Evolutionary conservation across 352 stramenopile genomes (phyloP).

Genomic region (Phytophthora pisi): DNA sequence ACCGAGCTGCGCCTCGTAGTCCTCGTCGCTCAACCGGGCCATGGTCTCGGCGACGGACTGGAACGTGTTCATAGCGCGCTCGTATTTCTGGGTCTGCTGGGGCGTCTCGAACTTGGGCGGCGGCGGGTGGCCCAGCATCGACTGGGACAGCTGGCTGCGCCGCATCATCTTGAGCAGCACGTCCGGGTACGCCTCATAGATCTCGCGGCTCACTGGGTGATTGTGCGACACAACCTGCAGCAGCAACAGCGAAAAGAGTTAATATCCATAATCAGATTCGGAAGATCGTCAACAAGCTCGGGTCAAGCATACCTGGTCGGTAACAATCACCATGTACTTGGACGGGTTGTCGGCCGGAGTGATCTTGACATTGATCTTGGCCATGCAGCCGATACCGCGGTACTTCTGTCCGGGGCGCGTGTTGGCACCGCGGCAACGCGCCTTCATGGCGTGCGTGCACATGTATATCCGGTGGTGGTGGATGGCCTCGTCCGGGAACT

Average conservation of each 20-base stretch:
- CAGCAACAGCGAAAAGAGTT: conserved; percentile 1
- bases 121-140: conserved; percentile 67
- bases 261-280: no score
- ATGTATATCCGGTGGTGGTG: conserved; percentile 91
- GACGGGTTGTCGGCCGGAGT: conserved; percentile 77
- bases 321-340: conserved; percentile 91
- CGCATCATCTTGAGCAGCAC: conserved; percentile 87
- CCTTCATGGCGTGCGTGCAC: conserved; percentile 90
- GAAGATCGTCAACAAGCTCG: not conserved
- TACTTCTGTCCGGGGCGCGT: conserved; percentile 83
- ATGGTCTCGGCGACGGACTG: conserved; percentile 78
- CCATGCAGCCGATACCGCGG: conserved; percentile 82
- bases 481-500: conserved; percentile 82
- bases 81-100: conserved; percentile 80
- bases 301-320: conserved; percentile 62
- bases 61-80: conserved; percentile 67
- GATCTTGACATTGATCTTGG: conserved; percentile 91
- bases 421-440: conserved; percentile 74
- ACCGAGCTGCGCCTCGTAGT: conserved; percentile 77
- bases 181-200: conserved; percentile 87
- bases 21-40: conserved; percentile 69
- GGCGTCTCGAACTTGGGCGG: conserved; percentile 79
- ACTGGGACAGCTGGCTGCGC: conserved; percentile 69
- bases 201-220: conserved; percentile 83
- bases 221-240: conserved; percentile 84